Evolutionary conservation across 352 stramenopile genomes (phyloP).

Genomic region (Globisporangium polare): DNA sequence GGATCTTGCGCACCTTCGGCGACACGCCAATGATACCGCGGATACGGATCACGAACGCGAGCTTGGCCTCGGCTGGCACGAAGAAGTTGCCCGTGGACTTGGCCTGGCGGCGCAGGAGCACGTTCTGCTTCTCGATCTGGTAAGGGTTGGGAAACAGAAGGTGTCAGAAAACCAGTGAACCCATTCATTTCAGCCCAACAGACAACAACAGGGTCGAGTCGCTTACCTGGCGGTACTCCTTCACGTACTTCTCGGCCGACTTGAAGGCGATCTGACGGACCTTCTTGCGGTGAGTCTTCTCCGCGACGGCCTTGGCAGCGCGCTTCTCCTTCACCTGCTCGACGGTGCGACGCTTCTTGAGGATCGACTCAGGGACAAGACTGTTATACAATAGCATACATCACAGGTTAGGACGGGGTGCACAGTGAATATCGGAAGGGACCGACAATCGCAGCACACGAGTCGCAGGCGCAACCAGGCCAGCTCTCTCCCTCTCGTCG

Average conservation of each 20-base stretch:
- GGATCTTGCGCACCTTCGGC: constrained; percentile 95
- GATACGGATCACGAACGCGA: constrained; percentile 98
- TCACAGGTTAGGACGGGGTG: constrained; percentile 73
- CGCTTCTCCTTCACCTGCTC: constrained; percentile 88
- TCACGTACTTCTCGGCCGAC: constrained; percentile 97
- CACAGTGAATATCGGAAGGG: constrained; percentile 26
- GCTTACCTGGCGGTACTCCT: constrained; percentile 95
- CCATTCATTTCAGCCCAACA: no score
- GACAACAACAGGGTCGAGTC: background rate
- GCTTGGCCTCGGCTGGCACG: constrained; percentile 96
- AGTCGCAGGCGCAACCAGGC: constrained; percentile 8
- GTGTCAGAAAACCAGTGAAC: background rate
- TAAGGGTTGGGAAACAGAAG: background rate
- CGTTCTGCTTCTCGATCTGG: constrained; percentile 89
- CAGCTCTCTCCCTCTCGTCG: background rate
- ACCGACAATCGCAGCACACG: background rate
- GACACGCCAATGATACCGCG: constrained; percentile 97
- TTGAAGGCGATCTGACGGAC: constrained; percentile 91
- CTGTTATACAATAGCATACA: constrained; percentile 22
- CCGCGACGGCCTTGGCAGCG: constrained; percentile 59
- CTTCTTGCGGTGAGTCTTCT: constrained; percentile 85
- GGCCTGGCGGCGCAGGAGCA: constrained; percentile 94
- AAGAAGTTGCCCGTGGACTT: constrained; percentile 96
- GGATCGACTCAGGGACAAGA: constrained; percentile 87
- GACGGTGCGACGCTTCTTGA: constrained; percentile 90